Percentiles rank a stretch among this genome's conserved stretches.
Conservation (phyloP, 768 basidiomycete species). For the Trametes meyenii region DNA sequence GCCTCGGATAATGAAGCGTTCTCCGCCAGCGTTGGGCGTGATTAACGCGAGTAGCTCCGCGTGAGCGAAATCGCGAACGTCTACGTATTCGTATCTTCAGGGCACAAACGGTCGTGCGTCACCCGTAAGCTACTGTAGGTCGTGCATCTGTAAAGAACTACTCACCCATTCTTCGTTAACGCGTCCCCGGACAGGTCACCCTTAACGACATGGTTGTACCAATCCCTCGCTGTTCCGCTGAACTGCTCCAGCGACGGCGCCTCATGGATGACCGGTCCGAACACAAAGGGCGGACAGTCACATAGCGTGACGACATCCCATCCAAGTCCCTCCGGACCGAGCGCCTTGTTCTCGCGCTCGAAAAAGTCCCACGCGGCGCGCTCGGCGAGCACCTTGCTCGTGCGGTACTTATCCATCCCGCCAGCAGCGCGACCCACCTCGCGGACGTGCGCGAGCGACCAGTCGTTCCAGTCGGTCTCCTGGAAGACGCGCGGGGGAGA, state of each 20-base stretch:
- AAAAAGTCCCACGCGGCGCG: conserved; percentile 24
- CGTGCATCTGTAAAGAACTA: background rate
- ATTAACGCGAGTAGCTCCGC: conserved; percentile 56
- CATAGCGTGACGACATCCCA: conserved; percentile 39
- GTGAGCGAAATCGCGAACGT: conserved; percentile 57
- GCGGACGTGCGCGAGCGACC: conserved; percentile 50
- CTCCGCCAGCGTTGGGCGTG: conserved; percentile 52
- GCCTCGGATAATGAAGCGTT: conserved; percentile 55
- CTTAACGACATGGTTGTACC: conserved; percentile 38
- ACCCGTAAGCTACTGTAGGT: background rate
- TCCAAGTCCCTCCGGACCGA: conserved; percentile 28
- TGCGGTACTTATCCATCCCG: conserved; percentile 48
- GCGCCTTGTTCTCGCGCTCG: conserved; percentile 16
- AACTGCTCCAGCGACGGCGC: conserved; percentile 38
- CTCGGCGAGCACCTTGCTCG: conserved; percentile 70
- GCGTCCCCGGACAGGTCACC: conserved; percentile 1
- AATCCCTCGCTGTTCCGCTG: conserved; percentile 41
- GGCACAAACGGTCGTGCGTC: background rate
- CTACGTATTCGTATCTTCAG: conserved; percentile 33
- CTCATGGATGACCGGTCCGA: conserved; percentile 47
- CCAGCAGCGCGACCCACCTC: conserved; percentile 50
- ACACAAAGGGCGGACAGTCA: conserved; percentile 42
- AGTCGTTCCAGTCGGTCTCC: conserved; percentile 63
- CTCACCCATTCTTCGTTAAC: background rate
- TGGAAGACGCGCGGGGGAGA: conserved; percentile 34